Base-by-base conservation (phyloP, 495 filamentous ascomycete genomes). In the Oidiodendron maius region DNA sequence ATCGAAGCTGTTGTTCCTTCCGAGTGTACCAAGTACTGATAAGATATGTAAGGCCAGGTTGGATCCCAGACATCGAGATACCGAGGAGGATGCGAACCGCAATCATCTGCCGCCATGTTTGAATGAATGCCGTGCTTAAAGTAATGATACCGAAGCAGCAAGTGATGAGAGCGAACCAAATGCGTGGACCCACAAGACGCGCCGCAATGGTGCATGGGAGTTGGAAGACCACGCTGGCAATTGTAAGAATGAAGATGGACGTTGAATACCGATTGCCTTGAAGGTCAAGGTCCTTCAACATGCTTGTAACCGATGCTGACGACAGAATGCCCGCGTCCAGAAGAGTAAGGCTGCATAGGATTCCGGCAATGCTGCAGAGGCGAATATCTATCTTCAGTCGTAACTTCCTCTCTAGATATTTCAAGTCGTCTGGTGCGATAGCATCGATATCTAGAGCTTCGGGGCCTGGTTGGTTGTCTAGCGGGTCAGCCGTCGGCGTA, bases 291-390 rank as follows among this genome's bases (percentile, higher is more conserved):
- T 89, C 84, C 3, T 61, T 42, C 22, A 81, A 67, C 81, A 89
- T 84, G n/a, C 75, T 82, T 1, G 85, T 89, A 42, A 42, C 40
- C 6, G 26, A 10, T 9, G 26, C 40, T 21, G 9, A 42, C 4
- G 81, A 84, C n/a, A 90, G 78, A 45, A 91, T 81, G n/a, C 82
- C 83, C 35, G 75, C 80, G 64, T 89, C 85, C 8, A 89, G 69
- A 30, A 91, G 66, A 61, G 89, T 82, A 23, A 89, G 72, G 52
- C 76, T 81, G 64, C 82, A 87, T 10, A 89, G 69, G 20, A 89
- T 72, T 3, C 84, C 83, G 13, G 82, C 85, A 52, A 91, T 87
- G 25, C 76, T 82, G 65, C 84, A 89, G 4, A 89, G 71, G n/a
- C 85, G 74, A 36, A 85, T 50, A 59, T 89, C 86, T 41, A 83